Conservation (phyloP, 371 early-diverging fungal genomes). For the Mucor circinelloides region DNA sequence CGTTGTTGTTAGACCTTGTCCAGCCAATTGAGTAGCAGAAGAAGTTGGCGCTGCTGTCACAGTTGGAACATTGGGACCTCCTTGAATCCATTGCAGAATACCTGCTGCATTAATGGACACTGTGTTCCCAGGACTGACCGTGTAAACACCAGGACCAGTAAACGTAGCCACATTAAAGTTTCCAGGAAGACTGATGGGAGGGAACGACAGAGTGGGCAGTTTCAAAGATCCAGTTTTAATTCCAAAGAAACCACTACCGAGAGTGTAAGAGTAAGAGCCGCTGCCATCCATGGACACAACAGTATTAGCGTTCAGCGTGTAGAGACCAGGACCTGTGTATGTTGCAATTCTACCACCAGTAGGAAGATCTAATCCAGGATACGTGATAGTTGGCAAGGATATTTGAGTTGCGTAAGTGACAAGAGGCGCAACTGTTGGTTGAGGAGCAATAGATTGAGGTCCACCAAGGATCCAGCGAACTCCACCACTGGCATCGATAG, state of each 20-base stretch:
- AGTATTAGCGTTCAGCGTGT: not conserved
- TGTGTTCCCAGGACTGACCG: not conserved
- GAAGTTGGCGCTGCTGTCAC: not conserved
- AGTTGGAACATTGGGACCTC: not conserved
- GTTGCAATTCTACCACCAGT: not conserved
- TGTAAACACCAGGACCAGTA: conserved; percentile 6
- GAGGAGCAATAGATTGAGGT: not conserved
- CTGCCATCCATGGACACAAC: not conserved
- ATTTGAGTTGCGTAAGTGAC: not conserved
- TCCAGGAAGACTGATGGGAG: conserved; percentile 4
- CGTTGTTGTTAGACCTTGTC: not conserved
- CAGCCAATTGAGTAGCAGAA: not conserved
- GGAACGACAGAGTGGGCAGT: not conserved
- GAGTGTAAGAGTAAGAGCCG: not conserved
- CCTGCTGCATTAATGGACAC: not conserved
- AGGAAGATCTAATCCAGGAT: not conserved
- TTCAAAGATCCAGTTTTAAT: not conserved
- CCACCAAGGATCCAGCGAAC: conserved; percentile 3
- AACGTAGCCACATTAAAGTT: not conserved
- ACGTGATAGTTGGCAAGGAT: not conserved
- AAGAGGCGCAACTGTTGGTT: not conserved
- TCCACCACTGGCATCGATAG: not conserved
- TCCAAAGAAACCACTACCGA: not conserved
- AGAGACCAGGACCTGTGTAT: conserved; percentile 4
- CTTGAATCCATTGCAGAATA: not conserved